Base-by-base conservation (phyloP, 805 yeast species). In the Spathaspora girioi region DNA sequence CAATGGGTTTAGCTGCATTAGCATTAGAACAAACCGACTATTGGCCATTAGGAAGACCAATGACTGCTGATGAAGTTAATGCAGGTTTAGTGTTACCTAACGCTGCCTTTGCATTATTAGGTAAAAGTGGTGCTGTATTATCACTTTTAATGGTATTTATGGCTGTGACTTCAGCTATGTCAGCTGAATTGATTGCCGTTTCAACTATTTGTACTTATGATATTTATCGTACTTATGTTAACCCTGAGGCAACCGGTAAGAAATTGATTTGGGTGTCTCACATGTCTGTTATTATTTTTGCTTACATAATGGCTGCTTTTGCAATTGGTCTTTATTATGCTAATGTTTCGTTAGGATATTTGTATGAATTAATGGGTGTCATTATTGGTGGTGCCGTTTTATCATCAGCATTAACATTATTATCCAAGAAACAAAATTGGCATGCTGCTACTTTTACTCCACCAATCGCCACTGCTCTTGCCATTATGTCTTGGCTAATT, bases 121-220 rank as follows among this genome's bases (percentile, higher is more conserved):
- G 97, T 48, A 85, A 77, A 56, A 89, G 93, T 59, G 97, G 97
- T 55, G 96, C 96, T 4, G 92, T 82, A 46, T 92, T 92, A 35
- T 79, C 91, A 9, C 76, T 91, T 56, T 66, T 91, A 32, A 70
- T 91, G 75, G 81, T 90, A 10, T 91, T 91, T 68, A 87, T 89
- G 92, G 96, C 97, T 23, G 93, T 87, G 43, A 91, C 97, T 0
- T 87, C 96, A 46, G 96, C 97, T 23, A 82, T 89, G 80, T 87
- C 96, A 31, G 93, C 97, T 38, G 97, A 91, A 68, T 80, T 91
- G 61, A 88, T 91, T 63, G 87, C 97, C 2, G 92, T 89, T 17
- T 87, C 96, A 3, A 86, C 96, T 1, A 82, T 91, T 54, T 80
- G 83, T 74, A 87, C 96, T 43, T 91, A 89, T 60, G 97, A 91